Base-by-base conservation (phyloP, 1,284 basidiomycete genomes). In the Phaffia rhodozyma region DNA sequence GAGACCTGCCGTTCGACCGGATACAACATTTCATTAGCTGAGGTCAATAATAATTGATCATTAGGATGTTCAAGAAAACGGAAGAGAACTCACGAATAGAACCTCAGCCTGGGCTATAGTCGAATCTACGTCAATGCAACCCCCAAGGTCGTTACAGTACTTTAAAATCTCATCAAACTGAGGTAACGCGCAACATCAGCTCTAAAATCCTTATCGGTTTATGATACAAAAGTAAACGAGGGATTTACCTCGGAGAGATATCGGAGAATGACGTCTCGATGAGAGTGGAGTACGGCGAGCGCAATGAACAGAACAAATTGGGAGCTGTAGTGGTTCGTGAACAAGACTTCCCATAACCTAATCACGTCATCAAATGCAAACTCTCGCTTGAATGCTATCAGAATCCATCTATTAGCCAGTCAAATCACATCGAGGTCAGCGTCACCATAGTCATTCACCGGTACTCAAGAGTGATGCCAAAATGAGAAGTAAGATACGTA, bases 221-320 rank as follows among this genome's bases (percentile, higher is more conserved):
- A 32, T 16, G 27, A 25, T 6, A 25, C n/a, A 5, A 18, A 25
- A 23, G 21, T 55, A 3, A 29, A 6, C 23, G 25, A 55, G 3
- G 61, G 76, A 80, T 80, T 20, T 65, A 87, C 87, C 80, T 97
- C 90, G 47, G 88, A 84, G 4, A 99, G 82, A 74, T 98, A 97
- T 18, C 93, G 83, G 54, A 97, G 77, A 61, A 98, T 87, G 72
- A 96, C 87, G 71, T 96, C 91, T 48, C 93, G 81, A 75, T 98
- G 92, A 5, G 87, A 88, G 74, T 97, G 91, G 16, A 99, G 80
- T 43, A 99, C 83, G 0, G 92, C 92, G 27, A 99, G 81, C 0
- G 93, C 93, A 25, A 97, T 81, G 71, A 98, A 98, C 3, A 98
- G 82, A n/a, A 92, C 84, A 71, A 97, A 97, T 43, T 86, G 79